Evolutionary conservation across 768 basidiomycete species (phyloP).

Genomic region (Scleroderma bovista): DNA sequence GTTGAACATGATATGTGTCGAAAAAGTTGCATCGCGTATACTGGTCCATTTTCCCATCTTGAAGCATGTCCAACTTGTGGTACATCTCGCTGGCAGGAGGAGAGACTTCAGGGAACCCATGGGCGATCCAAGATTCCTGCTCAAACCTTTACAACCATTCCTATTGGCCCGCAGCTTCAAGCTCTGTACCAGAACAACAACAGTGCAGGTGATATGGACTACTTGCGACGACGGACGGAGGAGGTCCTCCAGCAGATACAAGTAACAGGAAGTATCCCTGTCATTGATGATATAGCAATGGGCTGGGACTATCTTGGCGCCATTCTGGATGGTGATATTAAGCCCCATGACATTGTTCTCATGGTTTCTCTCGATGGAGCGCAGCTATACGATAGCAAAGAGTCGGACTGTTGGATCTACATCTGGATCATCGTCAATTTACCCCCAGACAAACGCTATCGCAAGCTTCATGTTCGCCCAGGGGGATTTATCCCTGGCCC

Average conservation of each 20-base stretch:
- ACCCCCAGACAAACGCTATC: constrained; percentile 11
- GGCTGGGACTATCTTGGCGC: constrained; percentile 12
- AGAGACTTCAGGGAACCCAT: background rate
- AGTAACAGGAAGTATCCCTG: background rate
- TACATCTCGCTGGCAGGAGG: constrained; percentile 23
- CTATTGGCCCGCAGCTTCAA: constrained; percentile 41
- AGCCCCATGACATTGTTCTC: constrained; percentile 24
- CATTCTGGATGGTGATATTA: constrained; percentile 5
- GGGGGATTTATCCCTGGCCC: constrained; percentile 24
- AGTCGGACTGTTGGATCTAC: constrained; percentile 30
- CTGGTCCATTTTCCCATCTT: constrained; percentile 29
- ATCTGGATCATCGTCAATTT: constrained; percentile 36
- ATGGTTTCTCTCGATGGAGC: constrained; percentile 36
- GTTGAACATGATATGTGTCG: constrained; percentile 38
- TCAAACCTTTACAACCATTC: constrained; percentile 33
- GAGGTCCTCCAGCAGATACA: constrained; percentile 15
- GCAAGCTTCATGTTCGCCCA: constrained; percentile 9
- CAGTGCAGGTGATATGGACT: constrained; percentile 22
- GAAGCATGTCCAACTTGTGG: constrained; percentile 29
- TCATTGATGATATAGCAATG: background rate
- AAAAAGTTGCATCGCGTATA: constrained; percentile 36
- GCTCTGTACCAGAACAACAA: constrained; percentile 23
- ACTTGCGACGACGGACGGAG: constrained; percentile 15
- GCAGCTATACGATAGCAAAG: constrained; percentile 22
- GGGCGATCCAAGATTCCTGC: constrained; percentile 19